Evolutionary conservation across 352 stramenopile genomes (phyloP), one percentile per base, ranked within the genome.

Genomic region (Globisporangium cystogenes): DNA sequence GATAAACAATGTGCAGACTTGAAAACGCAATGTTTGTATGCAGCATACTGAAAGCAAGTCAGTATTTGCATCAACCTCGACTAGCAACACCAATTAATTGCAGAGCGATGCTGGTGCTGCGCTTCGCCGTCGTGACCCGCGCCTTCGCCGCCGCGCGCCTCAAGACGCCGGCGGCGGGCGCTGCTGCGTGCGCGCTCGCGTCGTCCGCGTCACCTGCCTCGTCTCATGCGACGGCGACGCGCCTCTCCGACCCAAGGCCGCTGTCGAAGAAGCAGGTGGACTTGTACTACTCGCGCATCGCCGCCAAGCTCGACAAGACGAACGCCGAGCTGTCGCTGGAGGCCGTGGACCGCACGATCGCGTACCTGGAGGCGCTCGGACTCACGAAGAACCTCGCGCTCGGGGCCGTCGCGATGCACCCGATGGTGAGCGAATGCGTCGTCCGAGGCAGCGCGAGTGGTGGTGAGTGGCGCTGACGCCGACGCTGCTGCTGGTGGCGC

Each of bases 201-300:
- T 6, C 37, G 24, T 29, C 45, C 15, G 11, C 26, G 18, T 43
- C 31, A 5, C 15, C 33, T 5, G 26, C 49, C 41, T 44, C 51
- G 29, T 39, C 44, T n/a, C n/a, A n/a, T n/a, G 33, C 33, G 8
- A 12, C 33, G 11, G 11, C 12, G 33, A 39, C 47, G 27, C 55
- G 47, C 31, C 51, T 51, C 40, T 16, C 14, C 29, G 39, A 40
- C 29, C 24, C 23, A 2, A 20, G n/a, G 18, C n/a, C 10, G 31
- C 53, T 49, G 46, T 53, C 15, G 26, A 67, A 41, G 33, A 55
- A 51, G 45, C 46, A 64, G 47, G 37, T 60, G 27, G 60, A 59
- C 12, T 21, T 43, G 16, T 74, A 57, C 37, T 77, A 74, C 49
- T 68, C 46, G 33, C 72, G 72, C 29, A 75, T 82, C 46, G 55